Conservation (phyloP, 2,329 filamentous ascomycete genomes). For the Dactylonectria estremocensis region DNA sequence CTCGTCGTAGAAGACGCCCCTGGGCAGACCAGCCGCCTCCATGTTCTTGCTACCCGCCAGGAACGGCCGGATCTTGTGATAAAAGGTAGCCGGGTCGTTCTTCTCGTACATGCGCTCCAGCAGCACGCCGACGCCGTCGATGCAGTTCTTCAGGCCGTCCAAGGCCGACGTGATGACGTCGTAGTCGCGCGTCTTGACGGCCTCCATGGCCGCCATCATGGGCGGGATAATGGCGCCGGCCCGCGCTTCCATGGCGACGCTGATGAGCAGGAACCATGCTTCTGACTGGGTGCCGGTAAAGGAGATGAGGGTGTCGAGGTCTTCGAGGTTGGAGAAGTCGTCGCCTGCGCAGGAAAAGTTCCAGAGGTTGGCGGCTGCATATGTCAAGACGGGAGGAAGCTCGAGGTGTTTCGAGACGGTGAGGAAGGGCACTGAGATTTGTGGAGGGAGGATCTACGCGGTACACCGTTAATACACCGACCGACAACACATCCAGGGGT, state of each 20-base stretch:
- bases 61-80: constrained; percentile 89
- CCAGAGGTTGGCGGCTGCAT: constrained; percentile 89
- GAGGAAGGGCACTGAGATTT: constrained; percentile 84
- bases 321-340: constrained; percentile 76
- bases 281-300: constrained; percentile 93
- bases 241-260: constrained; percentile 89
- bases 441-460: constrained; percentile 75
- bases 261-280: constrained; percentile 95
- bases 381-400: constrained; percentile 91
- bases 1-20: constrained; percentile 88
- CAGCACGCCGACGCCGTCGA: constrained; percentile 77
- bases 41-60: constrained; percentile 95
- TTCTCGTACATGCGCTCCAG: constrained; percentile 90
- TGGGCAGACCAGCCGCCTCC: constrained; percentile 84
- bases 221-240: constrained; percentile 82
- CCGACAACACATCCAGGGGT: accelerated
- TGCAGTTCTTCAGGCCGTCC: constrained; percentile 74
- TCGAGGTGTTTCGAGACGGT: constrained; percentile 80
- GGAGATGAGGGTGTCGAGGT: constrained; percentile 81
- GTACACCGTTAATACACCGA: constrained; percentile 50
- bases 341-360: constrained; percentile 77
- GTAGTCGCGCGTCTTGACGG: constrained; percentile 74
- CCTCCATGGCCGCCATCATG: constrained; percentile 83
- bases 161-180: constrained; percentile 74
- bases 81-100: constrained; percentile 90